Base-by-base conservation (phyloP, 495 filamentous ascomycete species). In the Trypethelium eluteriae region DNA sequence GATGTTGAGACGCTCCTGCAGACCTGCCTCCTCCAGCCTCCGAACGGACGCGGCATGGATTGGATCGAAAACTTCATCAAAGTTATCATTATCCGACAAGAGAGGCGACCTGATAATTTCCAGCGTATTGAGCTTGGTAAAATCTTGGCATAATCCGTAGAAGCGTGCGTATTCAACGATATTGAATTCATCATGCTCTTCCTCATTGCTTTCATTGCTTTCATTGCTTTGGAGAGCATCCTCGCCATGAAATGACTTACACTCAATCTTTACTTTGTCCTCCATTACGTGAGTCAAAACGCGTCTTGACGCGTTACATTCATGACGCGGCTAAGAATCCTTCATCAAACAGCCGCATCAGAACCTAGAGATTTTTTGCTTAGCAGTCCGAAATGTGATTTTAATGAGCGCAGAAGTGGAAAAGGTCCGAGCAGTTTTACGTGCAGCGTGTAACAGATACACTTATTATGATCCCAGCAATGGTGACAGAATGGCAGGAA, bases 81-180 rank as follows among this genome's bases (percentile, higher is more conserved):
- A 64, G 46, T 74, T 68, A 2, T n/a, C 25, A 32, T 70, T 39
- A 16, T 62, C 32, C 38, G 69, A 67, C n/a, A 56, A 62, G 7
- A 59, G 14, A 44, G 39, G 12, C 2, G 5, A 32, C 9, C 53
- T 18, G 39, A 34, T 41, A 46, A 34, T 39, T 10, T 61, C 3
- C 32, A 35, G 35, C 18, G 47, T 62, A n/a, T 44, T 44, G 4
- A 66, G 62, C 44, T 38, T 44, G 2, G 53, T 7, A 62, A 66
- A 72, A 41, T 70, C 62, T 64, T 5, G 65, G 49, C 64, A 68
- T 7, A 74, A 66, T 2, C 70, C 70, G 50, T 70, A 50, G 32
- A 78, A 79, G 32, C 78, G 74, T 35, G 80, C 79, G 59, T 82
- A 83, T 32, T 81, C 76, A 39, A 79, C 63, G 11, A 80, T 61